phyloP scores from a whole-genome alignment of 2,329 filamentous ascomycete species.

The Penicillium sp. region DNA sequence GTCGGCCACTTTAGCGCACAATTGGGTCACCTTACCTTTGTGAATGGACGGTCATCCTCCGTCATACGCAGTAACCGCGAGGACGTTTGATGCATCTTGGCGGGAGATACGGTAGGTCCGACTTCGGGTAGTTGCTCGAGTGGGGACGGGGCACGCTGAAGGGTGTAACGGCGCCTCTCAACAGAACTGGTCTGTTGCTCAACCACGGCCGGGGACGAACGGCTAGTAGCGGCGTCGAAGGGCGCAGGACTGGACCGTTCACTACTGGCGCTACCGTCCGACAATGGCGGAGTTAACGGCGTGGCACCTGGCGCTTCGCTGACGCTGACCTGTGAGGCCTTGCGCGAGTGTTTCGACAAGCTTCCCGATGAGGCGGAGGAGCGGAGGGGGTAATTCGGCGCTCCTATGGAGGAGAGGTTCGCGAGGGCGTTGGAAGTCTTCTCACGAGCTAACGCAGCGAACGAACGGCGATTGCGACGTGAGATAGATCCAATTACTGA shows the following conservation, averaged over 20 bases:
- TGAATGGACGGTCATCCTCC: conserved; percentile 91
- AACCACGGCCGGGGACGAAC: conserved; percentile 19
- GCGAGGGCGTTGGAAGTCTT: conserved; percentile 55
- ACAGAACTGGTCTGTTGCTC: conserved; percentile 13
- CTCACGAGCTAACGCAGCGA: conserved; percentile 56
- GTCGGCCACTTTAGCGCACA: too few species aligned
- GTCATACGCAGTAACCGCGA: conserved; percentile 96
- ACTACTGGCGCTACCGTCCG: too few species aligned
- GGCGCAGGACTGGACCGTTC: too few species aligned
- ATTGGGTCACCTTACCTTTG: conserved; percentile 57
- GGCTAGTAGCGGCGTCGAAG: conserved; percentile 27
- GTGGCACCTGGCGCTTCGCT: too few species aligned
- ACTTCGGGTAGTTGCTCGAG: too few species aligned
- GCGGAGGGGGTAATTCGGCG: conserved; percentile 42
- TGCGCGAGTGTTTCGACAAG: conserved; percentile 30
- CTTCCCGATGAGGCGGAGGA: conserved; percentile 37
- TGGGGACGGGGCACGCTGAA: conserved; percentile 25
- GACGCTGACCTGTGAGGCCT: too few species aligned
- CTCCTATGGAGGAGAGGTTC: too few species aligned
- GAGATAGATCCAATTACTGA: conserved; percentile 41
- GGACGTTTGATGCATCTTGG: conserved; percentile 98
- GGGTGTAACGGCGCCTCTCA: conserved; percentile 27
- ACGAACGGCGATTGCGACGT: conserved; percentile 43
- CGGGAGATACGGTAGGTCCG: too few species aligned
- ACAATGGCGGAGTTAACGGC: too few species aligned